Evolutionary conservation across 2,329 filamentous ascomycete genomes (phyloP), one percentile per base, ranked within the genome.

Genomic region (Fusarium subglutinans): DNA sequence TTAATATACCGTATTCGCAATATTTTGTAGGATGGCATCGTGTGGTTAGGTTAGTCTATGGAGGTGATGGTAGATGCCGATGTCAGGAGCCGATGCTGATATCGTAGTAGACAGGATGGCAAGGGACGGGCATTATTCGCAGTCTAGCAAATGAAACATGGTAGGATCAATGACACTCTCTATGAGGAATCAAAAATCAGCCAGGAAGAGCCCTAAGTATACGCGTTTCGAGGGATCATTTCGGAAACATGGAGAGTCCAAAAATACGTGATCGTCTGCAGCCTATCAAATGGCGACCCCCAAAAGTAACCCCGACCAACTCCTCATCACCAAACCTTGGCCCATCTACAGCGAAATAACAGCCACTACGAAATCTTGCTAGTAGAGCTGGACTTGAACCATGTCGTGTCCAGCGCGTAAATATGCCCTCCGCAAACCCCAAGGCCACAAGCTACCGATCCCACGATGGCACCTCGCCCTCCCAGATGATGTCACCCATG

Each of bases 391-490:
- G 28, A 51, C 35, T 38, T 17, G 35, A 37, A 40, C 17, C n/a
- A 73, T 73, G 70, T 67, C 70, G 13, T 71, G 66, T 17, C 57
- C 66, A 43, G 63, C 56, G 11, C 78, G 80, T n/a, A 74, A 64
- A 12, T 80, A 81, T 51, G 78, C 80, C 11, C 74, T 81, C 13
- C 72, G 55, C 10, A 78, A 77, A 58, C 80, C 80, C 4, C 59
- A 75, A 13, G 76, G 79, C 26, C 80, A 81, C 45, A 63, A 65
- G 28, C 78, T 75, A 2, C 80, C 80, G 1, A 70, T 81, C n/a
- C 80, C 80, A 7, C 72, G 80, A 47, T 81, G 78, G 77, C 76
- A 79, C 26, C 67, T 81, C 8, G 57, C 66, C 5, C 68, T 80
- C 10, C 55, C 59, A 11, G 18, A 55, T 13, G 70, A 62, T 9